These are phyloP conservation scores for Cercis canadensis DNA, from an alignment of 306 rosid genomes.

Conservation along the genomic window DNA sequence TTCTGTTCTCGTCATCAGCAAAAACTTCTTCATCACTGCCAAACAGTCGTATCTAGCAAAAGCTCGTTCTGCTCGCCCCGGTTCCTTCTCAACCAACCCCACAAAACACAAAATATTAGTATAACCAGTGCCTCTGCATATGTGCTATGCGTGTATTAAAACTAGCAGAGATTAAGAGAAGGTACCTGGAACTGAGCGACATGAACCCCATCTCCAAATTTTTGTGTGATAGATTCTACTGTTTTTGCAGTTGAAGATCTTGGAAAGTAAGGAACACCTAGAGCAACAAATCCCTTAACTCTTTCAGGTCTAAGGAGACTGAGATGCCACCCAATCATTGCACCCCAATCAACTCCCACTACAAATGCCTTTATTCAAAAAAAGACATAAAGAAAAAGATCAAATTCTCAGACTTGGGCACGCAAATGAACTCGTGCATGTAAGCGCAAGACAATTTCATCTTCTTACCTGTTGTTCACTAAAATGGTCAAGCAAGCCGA, in stretches of 20 bases:
- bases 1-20: slow-evolving; percentile 39
- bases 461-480: slow-evolving; percentile 60
- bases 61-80: slow-evolving; percentile 81
- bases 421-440: too few species aligned
- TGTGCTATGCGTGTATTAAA: not conserved
- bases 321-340: slow-evolving; percentile 61
- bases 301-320: slow-evolving; percentile 72
- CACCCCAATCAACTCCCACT: slow-evolving; percentile 76
- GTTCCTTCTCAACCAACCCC: slow-evolving; percentile 56
- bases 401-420: not conserved
- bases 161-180: not conserved
- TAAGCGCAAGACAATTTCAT: too few species aligned
- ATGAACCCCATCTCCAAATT: slow-evolving; percentile 54
- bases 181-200: slow-evolving; percentile 76
- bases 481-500: slow-evolving; percentile 69
- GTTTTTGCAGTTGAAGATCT: slow-evolving; percentile 54
- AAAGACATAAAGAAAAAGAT: not conserved
- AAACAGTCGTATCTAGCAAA: slow-evolving; percentile 78
- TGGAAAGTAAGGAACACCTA: slow-evolving; percentile 62
- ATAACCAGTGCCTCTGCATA: not conserved
- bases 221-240: slow-evolving; percentile 45
- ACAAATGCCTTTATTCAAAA: slow-evolving; percentile 54
- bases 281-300: slow-evolving; percentile 61
- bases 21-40: slow-evolving; percentile 76
- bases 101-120: not conserved